phyloP scores from a whole-genome alignment of 345 rosid species.

The Reutealis trisperma region DNA sequence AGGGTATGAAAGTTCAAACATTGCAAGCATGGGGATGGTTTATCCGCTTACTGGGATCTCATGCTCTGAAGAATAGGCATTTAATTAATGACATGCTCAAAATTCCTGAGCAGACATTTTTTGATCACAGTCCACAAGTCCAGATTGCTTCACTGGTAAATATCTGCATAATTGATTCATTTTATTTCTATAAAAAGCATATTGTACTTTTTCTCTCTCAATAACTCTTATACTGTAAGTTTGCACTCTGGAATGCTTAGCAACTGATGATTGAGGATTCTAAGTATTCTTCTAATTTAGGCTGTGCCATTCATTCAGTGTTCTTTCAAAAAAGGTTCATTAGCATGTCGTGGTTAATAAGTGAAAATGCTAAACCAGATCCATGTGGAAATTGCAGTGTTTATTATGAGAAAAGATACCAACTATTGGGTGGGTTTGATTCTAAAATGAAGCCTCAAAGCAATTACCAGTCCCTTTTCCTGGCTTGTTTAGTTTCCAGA shows the following conservation, averaged over 20 bases:
- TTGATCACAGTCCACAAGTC: constrained; percentile 49
- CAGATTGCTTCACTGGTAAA: constrained; percentile 64
- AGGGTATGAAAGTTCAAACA: constrained; percentile 49
- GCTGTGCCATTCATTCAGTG: neutral
- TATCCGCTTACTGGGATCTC: constrained; percentile 47
- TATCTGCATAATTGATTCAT: neutral
- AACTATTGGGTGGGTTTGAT: constrained; percentile 1
- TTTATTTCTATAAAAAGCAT: neutral
- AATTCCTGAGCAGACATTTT: constrained; percentile 52
- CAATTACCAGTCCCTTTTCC: neutral
- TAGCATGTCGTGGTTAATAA: neutral
- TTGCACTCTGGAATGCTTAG: neutral
- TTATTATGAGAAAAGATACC: neutral
- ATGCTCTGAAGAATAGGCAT: constrained; percentile 40
- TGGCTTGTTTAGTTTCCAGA: neutral
- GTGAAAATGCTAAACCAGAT: neutral
- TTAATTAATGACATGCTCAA: constrained; percentile 57
- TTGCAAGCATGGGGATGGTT: constrained; percentile 67
- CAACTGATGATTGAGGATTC: neutral
- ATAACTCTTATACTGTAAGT: neutral
- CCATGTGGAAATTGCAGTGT: neutral
- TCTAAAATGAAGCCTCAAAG: neutral
- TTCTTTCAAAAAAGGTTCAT: constrained; percentile 1
- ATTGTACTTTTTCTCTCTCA: neutral
- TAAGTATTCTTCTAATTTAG: neutral